Evolutionary conservation across 1,284 basidiomycete species (phyloP).

Genomic region (Ganoderma lucidum): DNA sequence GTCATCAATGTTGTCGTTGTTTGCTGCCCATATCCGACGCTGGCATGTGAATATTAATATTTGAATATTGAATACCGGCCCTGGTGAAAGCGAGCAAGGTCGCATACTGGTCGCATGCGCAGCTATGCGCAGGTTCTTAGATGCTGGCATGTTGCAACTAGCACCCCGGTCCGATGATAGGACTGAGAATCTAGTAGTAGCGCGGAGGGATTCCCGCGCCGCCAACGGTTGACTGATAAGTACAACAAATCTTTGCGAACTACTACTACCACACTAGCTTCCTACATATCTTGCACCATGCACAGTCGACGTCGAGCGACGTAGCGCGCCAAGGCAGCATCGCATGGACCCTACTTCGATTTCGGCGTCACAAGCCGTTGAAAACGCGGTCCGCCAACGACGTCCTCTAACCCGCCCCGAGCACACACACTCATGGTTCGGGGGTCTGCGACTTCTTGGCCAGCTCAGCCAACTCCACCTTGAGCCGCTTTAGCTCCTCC

Average conservation of each 20-base stretch:
- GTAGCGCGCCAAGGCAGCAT: not conserved
- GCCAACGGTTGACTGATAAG: not conserved
- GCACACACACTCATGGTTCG: not conserved
- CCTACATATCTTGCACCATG: not conserved
- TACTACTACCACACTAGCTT: not conserved
- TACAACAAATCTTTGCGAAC: not conserved
- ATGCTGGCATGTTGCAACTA: not conserved
- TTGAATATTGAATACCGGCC: not conserved
- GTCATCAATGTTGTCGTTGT: not conserved
- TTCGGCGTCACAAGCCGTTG: not conserved
- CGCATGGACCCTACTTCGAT: no score
- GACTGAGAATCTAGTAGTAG: not conserved
- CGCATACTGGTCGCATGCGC: not conserved
- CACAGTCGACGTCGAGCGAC: not conserved
- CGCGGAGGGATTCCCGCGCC: not conserved
- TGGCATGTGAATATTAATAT: not conserved
- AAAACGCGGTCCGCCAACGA: not conserved
- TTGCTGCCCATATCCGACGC: not conserved
- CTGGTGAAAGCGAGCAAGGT: not conserved
- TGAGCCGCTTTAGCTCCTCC: constrained; percentile 59
- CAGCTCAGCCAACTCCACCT: constrained; percentile 68
- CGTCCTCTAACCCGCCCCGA: not conserved
- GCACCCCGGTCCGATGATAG: not conserved
- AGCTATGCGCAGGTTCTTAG: not conserved
- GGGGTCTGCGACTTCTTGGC: constrained; percentile 24